phyloP scores from a whole-genome alignment of 2,329 filamentous ascomycete species.

The Ascosphaera apis region DNA sequence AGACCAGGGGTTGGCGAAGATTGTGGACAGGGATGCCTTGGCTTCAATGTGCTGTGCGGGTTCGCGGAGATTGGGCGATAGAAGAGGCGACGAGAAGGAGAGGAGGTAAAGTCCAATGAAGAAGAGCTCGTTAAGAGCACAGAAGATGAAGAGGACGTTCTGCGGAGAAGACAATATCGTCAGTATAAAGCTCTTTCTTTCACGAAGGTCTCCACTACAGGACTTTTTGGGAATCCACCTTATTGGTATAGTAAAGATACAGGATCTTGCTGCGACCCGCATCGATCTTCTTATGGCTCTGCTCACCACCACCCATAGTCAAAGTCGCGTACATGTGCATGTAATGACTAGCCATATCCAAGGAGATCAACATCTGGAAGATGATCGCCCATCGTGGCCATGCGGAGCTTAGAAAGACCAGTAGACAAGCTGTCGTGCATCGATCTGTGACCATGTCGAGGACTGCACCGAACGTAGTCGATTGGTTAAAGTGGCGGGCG shows the following conservation, averaged over 20 bases:
- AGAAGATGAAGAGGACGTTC: slow-evolving; percentile 80
- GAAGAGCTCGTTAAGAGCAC: slow-evolving; percentile 80
- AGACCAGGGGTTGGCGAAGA: slow-evolving; percentile 78
- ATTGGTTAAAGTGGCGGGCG: slow-evolving; percentile 70
- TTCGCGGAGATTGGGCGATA: slow-evolving; percentile 63
- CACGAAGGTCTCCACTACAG: slow-evolving; percentile 2
- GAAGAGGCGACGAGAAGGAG: slow-evolving; percentile 76
- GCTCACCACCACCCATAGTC: slow-evolving; percentile 55
- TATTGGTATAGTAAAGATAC: slow-evolving; percentile 94
- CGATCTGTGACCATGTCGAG: slow-evolving; percentile 98
- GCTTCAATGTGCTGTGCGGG: slow-evolving; percentile 45
- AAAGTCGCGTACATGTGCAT: slow-evolving; percentile 98
- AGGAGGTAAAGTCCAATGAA: slow-evolving; percentile 97
- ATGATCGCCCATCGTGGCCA: slow-evolving; percentile 86
- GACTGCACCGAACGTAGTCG: slow-evolving; percentile 85
- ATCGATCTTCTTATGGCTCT: slow-evolving; percentile 86
- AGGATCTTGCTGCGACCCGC: slow-evolving; percentile 69
- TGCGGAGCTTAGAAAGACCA: slow-evolving; percentile 84
- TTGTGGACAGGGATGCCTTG: slow-evolving; percentile 40
- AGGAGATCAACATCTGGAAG: slow-evolving; percentile 77
- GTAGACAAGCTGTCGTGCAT: slow-evolving; percentile 82
- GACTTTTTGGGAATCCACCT: slow-evolving; percentile 29
- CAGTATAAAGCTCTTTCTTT: neutral
- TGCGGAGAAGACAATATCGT: slow-evolving; percentile 15
- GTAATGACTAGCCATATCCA: slow-evolving; percentile 91